Conservation (phyloP, 306 rosid genomes). For the Gleditsia sinensis region DNA sequence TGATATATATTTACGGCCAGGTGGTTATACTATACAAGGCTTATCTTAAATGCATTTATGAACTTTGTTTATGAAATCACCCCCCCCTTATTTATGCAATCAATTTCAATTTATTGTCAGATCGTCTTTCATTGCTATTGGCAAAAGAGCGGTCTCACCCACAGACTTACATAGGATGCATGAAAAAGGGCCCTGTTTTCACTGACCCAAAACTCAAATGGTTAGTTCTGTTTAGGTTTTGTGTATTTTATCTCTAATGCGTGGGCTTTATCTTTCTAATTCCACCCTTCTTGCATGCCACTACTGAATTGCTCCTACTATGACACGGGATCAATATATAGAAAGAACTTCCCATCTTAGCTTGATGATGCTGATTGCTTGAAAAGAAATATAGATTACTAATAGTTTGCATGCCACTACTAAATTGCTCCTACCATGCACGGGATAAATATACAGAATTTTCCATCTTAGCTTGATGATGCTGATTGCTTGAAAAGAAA, state of each 20-base stretch:
- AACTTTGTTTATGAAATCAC: constrained; percentile 29
- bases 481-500: background rate
- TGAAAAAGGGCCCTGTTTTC: constrained; percentile 98
- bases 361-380: background rate
- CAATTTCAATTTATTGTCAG: constrained; percentile 49
- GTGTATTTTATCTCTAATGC: constrained; percentile 2
- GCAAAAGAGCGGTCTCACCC: constrained; percentile 79
- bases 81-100: constrained; percentile 37
- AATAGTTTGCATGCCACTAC: background rate
- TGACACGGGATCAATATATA: constrained; percentile 11
- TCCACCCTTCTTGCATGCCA: background rate
- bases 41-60: constrained; percentile 14
- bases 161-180: constrained; percentile 95
- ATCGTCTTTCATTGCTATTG: constrained; percentile 81
- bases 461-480: no score
- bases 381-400: background rate
- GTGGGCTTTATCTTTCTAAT: background rate
- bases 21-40: constrained; percentile 40
- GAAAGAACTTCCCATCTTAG: background rate
- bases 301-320: constrained; percentile 10
- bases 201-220: constrained; percentile 92
- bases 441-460: constrained; percentile 6
- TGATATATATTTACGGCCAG: constrained; percentile 96
- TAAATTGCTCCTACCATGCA: constrained; percentile 22
- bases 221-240: constrained; percentile 50